Evolutionary conservation across 1,284 basidiomycete species (phyloP), one percentile per base, ranked within the genome.

Genomic region (Ceratobasidium sp.): DNA sequence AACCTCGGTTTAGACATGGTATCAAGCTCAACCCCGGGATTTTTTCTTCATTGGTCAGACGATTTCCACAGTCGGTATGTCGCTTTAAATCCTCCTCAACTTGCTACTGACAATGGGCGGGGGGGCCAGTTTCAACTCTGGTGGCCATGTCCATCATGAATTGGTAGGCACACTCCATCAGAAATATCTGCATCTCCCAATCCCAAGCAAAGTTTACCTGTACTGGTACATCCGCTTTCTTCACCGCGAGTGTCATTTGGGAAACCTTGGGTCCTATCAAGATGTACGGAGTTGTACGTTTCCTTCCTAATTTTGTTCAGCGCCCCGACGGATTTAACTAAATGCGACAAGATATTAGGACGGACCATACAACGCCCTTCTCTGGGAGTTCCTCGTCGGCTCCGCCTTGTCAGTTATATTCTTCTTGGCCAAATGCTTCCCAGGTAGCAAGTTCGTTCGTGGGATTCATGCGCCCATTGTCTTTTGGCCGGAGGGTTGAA

Each of bases 11-110:
- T 27, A 57, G 56, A 21, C 74, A 74, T 69, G 75, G 75, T 70
- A 73, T 72, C 57, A 74, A 89, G 76, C 79, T 88, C 52, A 80
- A 81, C 50, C 83, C 82, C 19, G 75, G 78, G 11, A 11, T 16
- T 54, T 16, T 54, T 71, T 71, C 27, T 75, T 75, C 56, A 57
- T 44, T 14, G 72, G 68, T 33, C 73, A 74, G 56, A 62, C 69
- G 8, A 39, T 73, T 9, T 59, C 71, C 19, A 56, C 70, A 30
- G 27, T 68, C 11, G 42, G 71, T 36, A 56, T 56, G 25, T 69
- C 50, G 33, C 41, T 53, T 30, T 46, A 49, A 25, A 56, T 71
- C 11, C 25, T 72, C 21, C 56, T 19, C 6, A 6, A 2, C 19
- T 3, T 19, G 8, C 30, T 21, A 19, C 33, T 36, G 11, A 36